These are phyloP conservation scores for Trichoderma koningiopsis DNA, from an alignment of 2,329 filamentous ascomycete species.

Conservation along the genomic window DNA sequence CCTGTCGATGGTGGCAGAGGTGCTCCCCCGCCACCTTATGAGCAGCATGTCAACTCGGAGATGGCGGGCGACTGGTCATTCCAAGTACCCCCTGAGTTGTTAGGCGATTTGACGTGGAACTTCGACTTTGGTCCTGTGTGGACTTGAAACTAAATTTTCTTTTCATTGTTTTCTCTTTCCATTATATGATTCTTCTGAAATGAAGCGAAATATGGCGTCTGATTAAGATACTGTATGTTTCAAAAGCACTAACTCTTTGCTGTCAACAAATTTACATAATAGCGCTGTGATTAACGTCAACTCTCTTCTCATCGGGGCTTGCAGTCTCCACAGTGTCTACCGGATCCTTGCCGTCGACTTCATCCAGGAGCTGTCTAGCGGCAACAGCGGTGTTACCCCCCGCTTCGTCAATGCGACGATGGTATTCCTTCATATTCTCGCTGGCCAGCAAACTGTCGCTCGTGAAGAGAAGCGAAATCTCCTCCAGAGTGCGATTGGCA, in stretches of 20 bases:
- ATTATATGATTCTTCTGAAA: neutral
- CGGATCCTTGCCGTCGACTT: conserved; percentile 28
- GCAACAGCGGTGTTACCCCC: conserved; percentile 31
- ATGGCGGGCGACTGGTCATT: conserved; percentile 25
- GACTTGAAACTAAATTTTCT: neutral
- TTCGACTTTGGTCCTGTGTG: conserved; percentile 24
- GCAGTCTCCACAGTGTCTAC: neutral
- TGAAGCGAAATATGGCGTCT: neutral
- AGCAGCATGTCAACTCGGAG: conserved; percentile 1
- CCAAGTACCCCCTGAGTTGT: conserved; percentile 57
- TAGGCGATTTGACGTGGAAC: conserved; percentile 29
- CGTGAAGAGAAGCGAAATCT: conserved; percentile 52
- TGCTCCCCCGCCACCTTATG: neutral
- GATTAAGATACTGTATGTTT: neutral
- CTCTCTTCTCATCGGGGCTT: conserved; percentile 18
- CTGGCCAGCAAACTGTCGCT: conserved; percentile 48
- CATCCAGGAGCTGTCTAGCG: conserved; percentile 30
- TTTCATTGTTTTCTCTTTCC: neutral
- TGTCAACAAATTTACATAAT: conserved; percentile 18
- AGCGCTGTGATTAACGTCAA: conserved; percentile 12
- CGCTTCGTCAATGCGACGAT: conserved; percentile 30
- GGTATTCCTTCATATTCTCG: conserved; percentile 46
- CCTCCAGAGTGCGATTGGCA: conserved; percentile 27
- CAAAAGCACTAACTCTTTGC: conserved; percentile 9
- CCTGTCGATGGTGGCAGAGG: neutral